These are phyloP conservation scores for Fusarium odoratissimum DNA, from an alignment of 2,329 filamentous ascomycete genomes.

Conservation along the genomic window DNA sequence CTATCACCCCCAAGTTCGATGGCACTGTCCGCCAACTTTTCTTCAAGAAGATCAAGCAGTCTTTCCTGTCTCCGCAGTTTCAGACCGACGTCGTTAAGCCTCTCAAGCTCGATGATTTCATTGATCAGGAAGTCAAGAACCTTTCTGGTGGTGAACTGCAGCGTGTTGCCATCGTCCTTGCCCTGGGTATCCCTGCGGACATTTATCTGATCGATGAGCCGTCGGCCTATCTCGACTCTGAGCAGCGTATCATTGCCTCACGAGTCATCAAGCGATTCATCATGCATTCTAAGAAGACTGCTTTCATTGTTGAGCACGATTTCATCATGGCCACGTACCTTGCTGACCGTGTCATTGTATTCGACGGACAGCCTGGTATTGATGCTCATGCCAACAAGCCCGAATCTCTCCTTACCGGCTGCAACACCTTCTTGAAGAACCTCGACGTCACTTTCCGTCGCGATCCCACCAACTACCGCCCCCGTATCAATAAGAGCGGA, in stretches of 20 bases:
- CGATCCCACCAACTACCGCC: conserved; percentile 94
- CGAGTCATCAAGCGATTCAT: conserved; percentile 99
- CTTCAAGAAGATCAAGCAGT: conserved; percentile 99
- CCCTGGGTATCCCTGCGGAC: conserved; percentile 94
- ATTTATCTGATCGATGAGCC: conserved; percentile 99
- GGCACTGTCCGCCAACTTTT: conserved; percentile 97
- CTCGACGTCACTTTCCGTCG: conserved; percentile 98
- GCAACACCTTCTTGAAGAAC: conserved; percentile 96
- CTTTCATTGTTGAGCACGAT: conserved; percentile 99
- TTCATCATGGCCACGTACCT: conserved; percentile 91
- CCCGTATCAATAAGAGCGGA: conserved; percentile 97
- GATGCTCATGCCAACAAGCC: conserved; percentile 89
- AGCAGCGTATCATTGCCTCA: conserved; percentile 97
- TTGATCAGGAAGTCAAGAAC: conserved; percentile 99
- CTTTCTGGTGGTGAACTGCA: conserved; percentile 99
- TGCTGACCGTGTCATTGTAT: conserved; percentile 96
- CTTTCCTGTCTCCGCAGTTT: conserved; percentile 97
- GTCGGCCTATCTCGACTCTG: conserved; percentile 96
- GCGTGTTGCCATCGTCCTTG: conserved; percentile 96
- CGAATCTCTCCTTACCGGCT: conserved; percentile 92
- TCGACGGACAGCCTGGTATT: conserved; percentile 92
- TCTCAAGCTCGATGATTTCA: conserved; percentile 98
- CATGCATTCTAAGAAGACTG: conserved; percentile 99
- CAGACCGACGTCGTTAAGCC: conserved; percentile 99
- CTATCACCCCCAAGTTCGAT: conserved; percentile 97